Conservation (phyloP, 192 early-diverging fungal species). For the Umbelopsis ramanniana region DNA sequence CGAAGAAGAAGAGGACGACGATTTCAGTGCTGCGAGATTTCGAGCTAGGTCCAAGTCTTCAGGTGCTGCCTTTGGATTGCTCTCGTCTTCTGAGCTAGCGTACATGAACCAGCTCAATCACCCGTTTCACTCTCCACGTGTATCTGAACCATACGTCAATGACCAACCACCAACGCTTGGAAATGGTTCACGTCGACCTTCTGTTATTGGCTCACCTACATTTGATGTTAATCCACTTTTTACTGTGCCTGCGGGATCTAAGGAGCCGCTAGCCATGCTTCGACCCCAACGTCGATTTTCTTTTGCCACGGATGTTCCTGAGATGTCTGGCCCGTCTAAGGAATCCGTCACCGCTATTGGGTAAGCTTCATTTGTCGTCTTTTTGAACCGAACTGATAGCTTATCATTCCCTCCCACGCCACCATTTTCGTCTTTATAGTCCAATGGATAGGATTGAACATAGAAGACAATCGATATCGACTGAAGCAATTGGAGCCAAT, state of each 20-base stretch:
- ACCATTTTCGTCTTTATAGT: background rate
- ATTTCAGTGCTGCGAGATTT: constrained; percentile 44
- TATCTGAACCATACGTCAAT: constrained; percentile 49
- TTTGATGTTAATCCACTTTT: background rate
- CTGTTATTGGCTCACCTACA: background rate
- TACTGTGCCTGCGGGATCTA: constrained; percentile 39
- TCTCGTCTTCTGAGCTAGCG: constrained; percentile 45
- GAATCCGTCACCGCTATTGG: background rate
- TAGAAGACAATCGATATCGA: background rate
- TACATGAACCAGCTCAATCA: background rate
- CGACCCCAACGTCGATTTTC: constrained; percentile 61
- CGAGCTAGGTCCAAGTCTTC: constrained; percentile 67
- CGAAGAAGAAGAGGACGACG: constrained; percentile 46
- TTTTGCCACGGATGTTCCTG: background rate
- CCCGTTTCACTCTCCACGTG: constrained; percentile 24
- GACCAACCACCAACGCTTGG: background rate
- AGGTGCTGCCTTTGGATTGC: constrained; percentile 64
- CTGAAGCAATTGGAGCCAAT: background rate
- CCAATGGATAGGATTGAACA: constrained; percentile 4
- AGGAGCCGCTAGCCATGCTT: constrained; percentile 55
- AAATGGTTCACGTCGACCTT: background rate
- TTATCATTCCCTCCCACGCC: background rate
- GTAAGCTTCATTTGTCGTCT: background rate
- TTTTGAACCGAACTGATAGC: background rate
- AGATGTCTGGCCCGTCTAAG: background rate